Evolutionary conservation across 345 rosid species (phyloP), one percentile per base, ranked within the genome.

Genomic region (Lepidium aucheri): DNA sequence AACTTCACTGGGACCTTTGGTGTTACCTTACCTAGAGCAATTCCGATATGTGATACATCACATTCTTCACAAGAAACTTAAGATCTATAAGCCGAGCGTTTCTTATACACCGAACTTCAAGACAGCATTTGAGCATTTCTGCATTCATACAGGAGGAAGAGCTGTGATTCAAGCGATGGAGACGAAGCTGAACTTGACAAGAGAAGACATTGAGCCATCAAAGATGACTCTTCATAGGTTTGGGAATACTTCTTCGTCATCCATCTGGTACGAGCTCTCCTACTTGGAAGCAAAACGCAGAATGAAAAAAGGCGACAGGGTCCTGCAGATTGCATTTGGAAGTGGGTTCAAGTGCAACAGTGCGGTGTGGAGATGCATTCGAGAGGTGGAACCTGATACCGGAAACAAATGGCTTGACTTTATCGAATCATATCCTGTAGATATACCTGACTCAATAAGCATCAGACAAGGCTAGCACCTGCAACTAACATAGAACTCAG

Each of bases 261-360:
- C 88, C 4, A 69, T 85, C 16, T 83, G 90, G 88, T 85, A 81
- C 3, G 86, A 56, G 44, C 69, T 84, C 51, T 72, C 74, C 52
- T 83, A 83, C 69, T 69, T 77, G 10, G 84, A 83, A 66, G 74
- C 86, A 12, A 78, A 75, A 65, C 68, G 77, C 60, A 80, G 81
- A 46, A 72, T 81, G 72, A 85, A 63, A 62, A 72, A 38, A 52
- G 82, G 84, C 1, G 77, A 87, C 38, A 73, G 77, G 38, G 79
- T 85, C 33, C 80, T 85, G 86, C 88, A 85, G 79, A 87, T 83
- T 24, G 88, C 85, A 10, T 75, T 86, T 14, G 92, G 89, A 17
- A 82, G 89, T 51, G 71, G 76, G 53, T 73, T 84, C 33, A 86
- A 86, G 77, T 84, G 89, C 63, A 83, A 74, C 50, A 85, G 86